Percentiles rank a stretch among this genome's conserved stretches.
These are phyloP conservation scores for Aspergillus steynii DNA, from an alignment of 495 filamentous ascomycete species.

Conservation along the genomic window DNA sequence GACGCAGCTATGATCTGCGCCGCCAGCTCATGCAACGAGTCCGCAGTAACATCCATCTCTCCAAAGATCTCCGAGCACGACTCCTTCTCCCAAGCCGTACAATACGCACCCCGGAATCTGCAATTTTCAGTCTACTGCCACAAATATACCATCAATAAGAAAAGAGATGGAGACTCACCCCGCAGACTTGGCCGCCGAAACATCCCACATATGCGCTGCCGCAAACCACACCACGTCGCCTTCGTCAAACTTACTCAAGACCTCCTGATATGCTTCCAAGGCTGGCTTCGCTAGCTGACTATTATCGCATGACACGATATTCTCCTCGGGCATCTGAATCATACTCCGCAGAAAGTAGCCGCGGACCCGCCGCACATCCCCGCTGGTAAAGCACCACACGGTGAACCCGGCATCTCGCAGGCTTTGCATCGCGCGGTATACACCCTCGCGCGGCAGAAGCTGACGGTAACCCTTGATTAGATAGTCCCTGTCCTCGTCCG, in stretches of 20 bases:
- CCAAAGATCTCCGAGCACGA: slow-evolving; percentile 30
- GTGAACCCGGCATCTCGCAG: slow-evolving; percentile 38
- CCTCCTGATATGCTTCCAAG: slow-evolving; percentile 30
- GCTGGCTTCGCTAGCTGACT: slow-evolving; percentile 34
- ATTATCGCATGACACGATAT: slow-evolving; percentile 40
- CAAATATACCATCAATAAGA: neutral
- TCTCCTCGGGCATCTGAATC: slow-evolving; percentile 40
- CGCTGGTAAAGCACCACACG: slow-evolving; percentile 45
- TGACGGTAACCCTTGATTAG: slow-evolving; percentile 31
- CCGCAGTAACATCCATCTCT: slow-evolving; percentile 31
- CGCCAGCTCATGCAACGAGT: slow-evolving; percentile 30
- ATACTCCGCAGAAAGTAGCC: slow-evolving; percentile 40
- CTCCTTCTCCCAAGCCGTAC: slow-evolving; percentile 33
- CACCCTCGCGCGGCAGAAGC: slow-evolving; percentile 31
- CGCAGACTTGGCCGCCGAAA: slow-evolving; percentile 30
- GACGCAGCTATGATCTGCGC: slow-evolving; percentile 30
- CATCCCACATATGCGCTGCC: slow-evolving; percentile 46
- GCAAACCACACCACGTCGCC: slow-evolving; percentile 32
- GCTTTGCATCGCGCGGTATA: slow-evolving; percentile 31
- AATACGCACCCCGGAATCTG: slow-evolving; percentile 34
- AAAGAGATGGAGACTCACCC: slow-evolving; percentile 10
- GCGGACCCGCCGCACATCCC: slow-evolving; percentile 34
- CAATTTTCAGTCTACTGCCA: neutral
- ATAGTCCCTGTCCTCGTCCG: slow-evolving; percentile 33
- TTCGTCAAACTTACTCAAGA: slow-evolving; percentile 18